Conservation (phyloP, 2,329 filamentous ascomycete species). For the Ceratocystis albifundus region DNA sequence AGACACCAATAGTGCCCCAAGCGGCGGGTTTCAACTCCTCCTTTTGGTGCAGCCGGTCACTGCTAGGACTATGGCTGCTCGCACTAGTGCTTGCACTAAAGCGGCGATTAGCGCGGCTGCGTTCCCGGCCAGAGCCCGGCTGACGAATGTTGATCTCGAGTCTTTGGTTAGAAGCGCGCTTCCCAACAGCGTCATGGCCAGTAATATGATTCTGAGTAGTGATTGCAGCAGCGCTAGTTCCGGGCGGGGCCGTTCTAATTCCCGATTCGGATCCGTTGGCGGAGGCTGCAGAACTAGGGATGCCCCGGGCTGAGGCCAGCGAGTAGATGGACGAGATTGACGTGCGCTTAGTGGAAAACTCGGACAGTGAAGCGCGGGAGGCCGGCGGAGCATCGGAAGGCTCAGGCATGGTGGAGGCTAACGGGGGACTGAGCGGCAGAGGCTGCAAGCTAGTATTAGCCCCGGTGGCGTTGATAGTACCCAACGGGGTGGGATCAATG, state of each 20-base stretch:
- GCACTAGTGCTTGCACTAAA: constrained; percentile 73
- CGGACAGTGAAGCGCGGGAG: constrained; percentile 39
- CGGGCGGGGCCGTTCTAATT: constrained; percentile 21
- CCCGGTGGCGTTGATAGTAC: not conserved
- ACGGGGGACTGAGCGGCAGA: not conserved
- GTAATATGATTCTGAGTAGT: constrained; percentile 18
- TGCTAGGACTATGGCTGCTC: constrained; percentile 69
- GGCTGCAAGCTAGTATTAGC: not conserved
- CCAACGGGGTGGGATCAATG: not conserved
- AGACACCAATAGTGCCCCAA: constrained; percentile 72
- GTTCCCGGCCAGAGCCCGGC: constrained; percentile 45
- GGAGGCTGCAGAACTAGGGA: constrained; percentile 42
- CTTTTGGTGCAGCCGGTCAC: constrained; percentile 52
- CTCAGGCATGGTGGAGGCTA: not conserved
- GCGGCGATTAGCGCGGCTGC: constrained; percentile 59
- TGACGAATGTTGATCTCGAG: constrained; percentile 29
- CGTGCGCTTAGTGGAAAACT: constrained; percentile 50
- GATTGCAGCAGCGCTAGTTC: constrained; percentile 15
- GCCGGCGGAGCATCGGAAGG: constrained; percentile 29
- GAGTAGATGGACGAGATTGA: constrained; percentile 66
- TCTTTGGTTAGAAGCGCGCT: constrained; percentile 15
- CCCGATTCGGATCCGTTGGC: constrained; percentile 42
- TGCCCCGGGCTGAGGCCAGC: constrained; percentile 48
- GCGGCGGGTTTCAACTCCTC: constrained; percentile 50
- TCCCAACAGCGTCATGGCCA: constrained; percentile 23